Evolutionary conservation across 371 early-diverging fungal genomes (phyloP), one percentile per base, ranked within the genome.

Genomic region (Rhizomucor pusillus): DNA sequence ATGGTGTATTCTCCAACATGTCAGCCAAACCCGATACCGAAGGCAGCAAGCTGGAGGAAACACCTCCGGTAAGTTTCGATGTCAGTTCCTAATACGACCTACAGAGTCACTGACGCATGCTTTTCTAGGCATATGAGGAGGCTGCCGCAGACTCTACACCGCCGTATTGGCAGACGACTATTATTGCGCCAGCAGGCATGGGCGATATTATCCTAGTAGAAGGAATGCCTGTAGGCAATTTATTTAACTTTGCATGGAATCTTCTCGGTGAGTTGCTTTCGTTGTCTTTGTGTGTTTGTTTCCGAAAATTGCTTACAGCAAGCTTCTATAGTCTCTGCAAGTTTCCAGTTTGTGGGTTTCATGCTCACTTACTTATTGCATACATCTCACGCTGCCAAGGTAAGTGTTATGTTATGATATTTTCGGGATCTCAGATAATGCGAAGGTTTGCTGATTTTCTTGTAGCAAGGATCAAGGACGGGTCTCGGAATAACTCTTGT

Each of bases 301-400:
- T 24, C 34, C 7, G 29, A 29, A 5, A 7, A 29, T 29, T 29
- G 29, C 29, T 29, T 7, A 29, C 29, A 3, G 41, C 4, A 19
- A 41, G 12, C 36, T 9, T 44, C 33, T 29, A 13, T 68, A 86
- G 86, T 83, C n/a, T 84, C 85, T 39, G 77, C 84, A 65, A 79
- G 82, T 47, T 88, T 88, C 61, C 86, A 88, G 54, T 80, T 84
- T 59, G 84, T 86, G 29, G 88, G 88, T 7, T 88, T 88, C 55
- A 73, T 86, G 66, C 56, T 88, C 52, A 85, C 85, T 20, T 88
- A 88, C 59, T 66, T 88, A 41, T 29, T 62, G n/a, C 84, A 83
- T 54, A 85, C 85, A 35, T 77, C 80, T 24, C 86, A 85, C 59
- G 80, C 86, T 14, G 77, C 82, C 40, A 84, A 84, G 71, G 79